Evolutionary conservation across 345 rosid genomes (phyloP).

Genomic region (Arabidopsis suecica): DNA sequence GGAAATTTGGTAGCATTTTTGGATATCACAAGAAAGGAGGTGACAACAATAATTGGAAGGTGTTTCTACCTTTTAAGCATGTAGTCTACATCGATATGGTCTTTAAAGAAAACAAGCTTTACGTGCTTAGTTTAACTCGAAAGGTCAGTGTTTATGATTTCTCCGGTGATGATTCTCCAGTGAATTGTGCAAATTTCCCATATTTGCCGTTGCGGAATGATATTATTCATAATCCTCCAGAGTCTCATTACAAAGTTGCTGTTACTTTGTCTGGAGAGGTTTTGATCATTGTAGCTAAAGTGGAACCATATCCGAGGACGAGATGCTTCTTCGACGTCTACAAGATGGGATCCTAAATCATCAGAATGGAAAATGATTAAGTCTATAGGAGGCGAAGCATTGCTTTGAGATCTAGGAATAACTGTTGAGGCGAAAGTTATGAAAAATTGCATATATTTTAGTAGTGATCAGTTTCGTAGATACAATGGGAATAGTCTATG

Average conservation of each 20-base stretch:
- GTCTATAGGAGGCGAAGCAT: conserved; percentile 22
- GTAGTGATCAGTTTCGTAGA: neutral
- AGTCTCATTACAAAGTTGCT: no score
- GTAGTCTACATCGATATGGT: neutral
- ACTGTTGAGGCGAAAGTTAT: conserved; percentile 1
- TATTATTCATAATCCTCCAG: no score
- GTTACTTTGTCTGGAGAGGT: no score
- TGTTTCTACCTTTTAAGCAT: neutral
- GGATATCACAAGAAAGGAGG: conserved; percentile 10
- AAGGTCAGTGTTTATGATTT: neutral
- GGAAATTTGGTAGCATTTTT: neutral
- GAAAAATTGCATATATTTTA: neutral
- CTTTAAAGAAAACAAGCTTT: conserved; percentile 23
- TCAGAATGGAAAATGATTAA: neutral
- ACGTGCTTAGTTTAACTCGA: neutral
- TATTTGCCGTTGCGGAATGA: neutral
- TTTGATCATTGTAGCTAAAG: no score
- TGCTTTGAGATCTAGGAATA: conserved; percentile 29
- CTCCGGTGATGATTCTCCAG: neutral
- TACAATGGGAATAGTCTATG: neutral
- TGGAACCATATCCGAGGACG: neutral
- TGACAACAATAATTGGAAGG: neutral
- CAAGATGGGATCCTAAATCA: conserved; percentile 9
- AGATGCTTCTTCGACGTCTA: neutral
- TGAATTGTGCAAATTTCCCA: neutral